A percentile compares a stretch with the other conserved stretches of the same genome.
Evolutionary conservation across 1,284 basidiomycete species (phyloP).

Genomic region (Leccinum angustisporum): DNA sequence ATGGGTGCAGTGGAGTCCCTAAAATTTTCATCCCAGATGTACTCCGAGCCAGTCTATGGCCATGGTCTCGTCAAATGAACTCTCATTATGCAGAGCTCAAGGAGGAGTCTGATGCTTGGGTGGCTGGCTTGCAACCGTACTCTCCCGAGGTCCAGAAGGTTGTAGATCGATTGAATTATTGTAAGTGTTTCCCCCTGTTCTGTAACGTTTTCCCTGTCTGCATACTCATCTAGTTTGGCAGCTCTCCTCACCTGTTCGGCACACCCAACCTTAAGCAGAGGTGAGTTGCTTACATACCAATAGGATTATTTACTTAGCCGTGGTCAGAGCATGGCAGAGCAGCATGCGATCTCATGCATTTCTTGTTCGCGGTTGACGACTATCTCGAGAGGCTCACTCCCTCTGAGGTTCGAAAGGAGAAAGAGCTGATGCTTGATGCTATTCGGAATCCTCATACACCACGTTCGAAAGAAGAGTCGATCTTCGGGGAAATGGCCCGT

Average conservation of each 20-base stretch:
- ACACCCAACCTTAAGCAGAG: not conserved
- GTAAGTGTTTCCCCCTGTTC: not conserved
- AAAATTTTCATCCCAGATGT: not conserved
- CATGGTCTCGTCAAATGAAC: constrained; percentile 18
- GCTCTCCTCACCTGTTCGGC: not conserved
- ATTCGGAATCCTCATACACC: not conserved
- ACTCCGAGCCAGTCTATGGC: constrained; percentile 11
- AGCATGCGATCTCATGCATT: not conserved
- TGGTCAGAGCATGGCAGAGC: not conserved
- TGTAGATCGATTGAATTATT: not conserved
- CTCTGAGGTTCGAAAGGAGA: not conserved
- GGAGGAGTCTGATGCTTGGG: constrained; percentile 5
- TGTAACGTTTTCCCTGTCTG: not conserved
- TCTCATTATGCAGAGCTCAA: constrained; percentile 14
- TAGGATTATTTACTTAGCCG: not conserved
- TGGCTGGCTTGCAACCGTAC: not conserved
- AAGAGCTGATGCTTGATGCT: not conserved
- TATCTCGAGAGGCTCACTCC: not conserved
- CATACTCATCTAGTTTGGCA: not conserved
- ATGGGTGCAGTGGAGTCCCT: not conserved
- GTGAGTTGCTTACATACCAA: not conserved
- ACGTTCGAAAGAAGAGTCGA: not conserved
- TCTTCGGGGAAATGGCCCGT: not conserved
- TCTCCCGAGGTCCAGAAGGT: not conserved
- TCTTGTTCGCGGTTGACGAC: not conserved